Evolutionary conservation across 1,284 basidiomycete species (phyloP).

Genomic region (Chiua sp.): DNA sequence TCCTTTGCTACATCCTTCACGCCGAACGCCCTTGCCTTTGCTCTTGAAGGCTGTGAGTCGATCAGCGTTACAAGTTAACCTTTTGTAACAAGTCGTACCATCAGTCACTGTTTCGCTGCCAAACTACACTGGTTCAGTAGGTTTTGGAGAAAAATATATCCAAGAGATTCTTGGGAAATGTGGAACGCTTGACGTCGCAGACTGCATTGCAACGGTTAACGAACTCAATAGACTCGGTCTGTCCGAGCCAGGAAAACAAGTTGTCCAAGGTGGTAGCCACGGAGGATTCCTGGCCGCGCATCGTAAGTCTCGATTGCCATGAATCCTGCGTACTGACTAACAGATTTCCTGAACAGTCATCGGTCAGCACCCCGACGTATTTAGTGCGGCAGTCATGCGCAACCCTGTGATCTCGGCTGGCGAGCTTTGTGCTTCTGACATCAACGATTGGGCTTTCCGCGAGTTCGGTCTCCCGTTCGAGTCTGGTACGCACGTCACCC

Average conservation of each 20-base stretch:
- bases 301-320: constrained; percentile 43
- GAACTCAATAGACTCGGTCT: constrained; percentile 56
- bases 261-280: constrained; percentile 73
- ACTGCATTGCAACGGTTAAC: constrained; percentile 61
- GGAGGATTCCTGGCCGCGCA: constrained; percentile 74
- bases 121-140: constrained; percentile 76
- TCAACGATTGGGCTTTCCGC: constrained; percentile 73
- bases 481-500: constrained; percentile 46
- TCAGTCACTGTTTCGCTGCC: constrained; percentile 63
- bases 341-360: constrained; percentile 50
- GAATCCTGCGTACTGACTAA: no score
- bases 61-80: not conserved
- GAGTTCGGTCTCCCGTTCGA: constrained; percentile 56
- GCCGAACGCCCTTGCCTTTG: constrained; percentile 49
- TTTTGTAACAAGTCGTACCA: not conserved
- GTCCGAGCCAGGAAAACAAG: constrained; percentile 53
- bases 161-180: constrained; percentile 57
- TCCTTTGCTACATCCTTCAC: constrained; percentile 54
- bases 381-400: constrained; percentile 64
- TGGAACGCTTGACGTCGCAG: constrained; percentile 69
- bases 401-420: constrained; percentile 75
- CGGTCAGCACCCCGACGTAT: constrained; percentile 62
- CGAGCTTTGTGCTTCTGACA: constrained; percentile 58
- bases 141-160: constrained; percentile 50
- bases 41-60: constrained; percentile 63